Base-by-base conservation (phyloP, 768 basidiomycete species). In the Boletus rubropictus region DNA sequence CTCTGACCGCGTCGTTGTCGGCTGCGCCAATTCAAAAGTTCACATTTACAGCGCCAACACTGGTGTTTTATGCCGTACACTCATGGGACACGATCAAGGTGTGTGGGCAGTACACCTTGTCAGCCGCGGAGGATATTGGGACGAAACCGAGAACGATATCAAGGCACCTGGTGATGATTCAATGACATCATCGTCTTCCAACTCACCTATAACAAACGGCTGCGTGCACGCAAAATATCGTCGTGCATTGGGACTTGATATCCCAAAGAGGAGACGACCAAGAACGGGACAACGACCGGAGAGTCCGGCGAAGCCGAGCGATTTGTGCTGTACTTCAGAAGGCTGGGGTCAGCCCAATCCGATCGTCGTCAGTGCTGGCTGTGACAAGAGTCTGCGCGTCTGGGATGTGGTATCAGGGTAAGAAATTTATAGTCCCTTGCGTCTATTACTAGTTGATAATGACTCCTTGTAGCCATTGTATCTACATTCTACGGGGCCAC, bases 71-170 rank as follows among this genome's bases (percentile, higher is more conserved):
- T 76, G 77, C 34, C 76, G 86, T 42, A 89, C 88, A 0, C 78
- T 98, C 2, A 72, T 79, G 8, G 94, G 94, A 0, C 94, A 96
- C 64, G 82, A 85, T 14, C 69, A 76, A 18, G 94, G 94, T n/a
- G 93, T 96, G 1, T 97, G 94, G 94, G 85, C 87, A 12, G 80
- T 96, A 12, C 80, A 83, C 44, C 75, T 97, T 22, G 80, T 94
- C 40, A 77, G 78, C 21, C 74, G 77, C 34, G 82, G 84, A n/a
- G 84, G 82, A 1, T 58, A 62, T 41, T 72, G 67, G 67, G 59
- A 64, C 25, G 57, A 52, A 39, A 42, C 42, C 29, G 54, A 49
- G 32, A 34, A 40, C 3, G 39, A 51, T 37, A 46, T 32, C 32
- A 48, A 52, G 21, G 41, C 28, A 15, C 14, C 36, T 12, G 18